phyloP scores from a whole-genome alignment of 2,329 filamentous ascomycete genomes.

The Capronia epimyces region DNA sequence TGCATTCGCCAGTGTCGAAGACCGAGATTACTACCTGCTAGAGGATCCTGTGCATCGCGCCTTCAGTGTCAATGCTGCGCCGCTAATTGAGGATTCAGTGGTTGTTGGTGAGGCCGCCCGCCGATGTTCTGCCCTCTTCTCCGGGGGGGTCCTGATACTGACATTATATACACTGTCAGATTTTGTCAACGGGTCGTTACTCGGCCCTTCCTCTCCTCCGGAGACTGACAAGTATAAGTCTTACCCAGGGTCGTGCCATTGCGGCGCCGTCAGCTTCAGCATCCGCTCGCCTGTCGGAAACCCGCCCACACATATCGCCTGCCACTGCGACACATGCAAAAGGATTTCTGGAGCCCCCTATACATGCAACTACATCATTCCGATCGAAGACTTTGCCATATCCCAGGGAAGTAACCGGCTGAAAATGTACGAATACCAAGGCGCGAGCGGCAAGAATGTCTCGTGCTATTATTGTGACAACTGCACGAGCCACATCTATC shows the following conservation, averaged over 20 bases:
- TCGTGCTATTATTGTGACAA: constrained; percentile 36
- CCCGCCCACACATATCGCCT: constrained; percentile 4
- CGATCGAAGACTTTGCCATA: constrained; percentile 2
- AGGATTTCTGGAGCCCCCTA: constrained; percentile 8
- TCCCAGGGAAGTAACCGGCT: not conserved
- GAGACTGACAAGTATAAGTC: not conserved
- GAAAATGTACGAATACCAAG: not conserved
- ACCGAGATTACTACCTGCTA: constrained; percentile 62
- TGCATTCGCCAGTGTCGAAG: constrained; percentile 58
- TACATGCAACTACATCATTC: constrained; percentile 10
- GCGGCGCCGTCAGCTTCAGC: constrained; percentile 4
- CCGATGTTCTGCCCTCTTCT: not conserved
- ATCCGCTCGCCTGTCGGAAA: constrained; percentile 2
- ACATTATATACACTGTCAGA: not conserved
- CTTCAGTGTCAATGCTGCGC: constrained; percentile 37
- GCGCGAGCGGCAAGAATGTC: constrained; percentile 10
- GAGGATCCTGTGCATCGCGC: constrained; percentile 58
- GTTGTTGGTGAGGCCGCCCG: constrained; percentile 11
- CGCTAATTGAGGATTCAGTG: constrained; percentile 11
- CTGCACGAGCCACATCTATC: constrained; percentile 40
- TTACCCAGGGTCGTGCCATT: constrained; percentile 10
- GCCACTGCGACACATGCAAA: constrained; percentile 16
- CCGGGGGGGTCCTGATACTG: not conserved
- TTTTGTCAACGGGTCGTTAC: not conserved
- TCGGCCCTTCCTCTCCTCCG: not conserved